Conservation (phyloP, 2,329 filamentous ascomycete genomes). For the Arthroderma uncinatum region DNA sequence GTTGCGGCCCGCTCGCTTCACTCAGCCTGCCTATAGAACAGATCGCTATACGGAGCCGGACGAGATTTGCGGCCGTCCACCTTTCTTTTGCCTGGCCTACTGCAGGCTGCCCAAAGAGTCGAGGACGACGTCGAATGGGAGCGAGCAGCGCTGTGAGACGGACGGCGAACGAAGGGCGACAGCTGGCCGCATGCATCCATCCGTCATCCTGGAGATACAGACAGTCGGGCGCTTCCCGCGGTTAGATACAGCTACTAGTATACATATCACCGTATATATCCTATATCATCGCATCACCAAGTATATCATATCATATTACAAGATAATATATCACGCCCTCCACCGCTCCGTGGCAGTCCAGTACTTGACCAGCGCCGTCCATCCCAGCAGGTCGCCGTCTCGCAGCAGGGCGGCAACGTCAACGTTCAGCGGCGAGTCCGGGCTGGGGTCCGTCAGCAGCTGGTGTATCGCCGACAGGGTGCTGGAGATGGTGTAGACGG, state of each 20-base stretch:
- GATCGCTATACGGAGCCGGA: neutral
- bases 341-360: conserved; percentile 39
- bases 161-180: neutral
- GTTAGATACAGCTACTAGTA: no score
- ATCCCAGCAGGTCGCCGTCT: conserved; percentile 35
- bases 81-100: neutral
- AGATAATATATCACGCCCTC: no score
- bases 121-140: no score
- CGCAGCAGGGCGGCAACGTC: conserved; percentile 38
- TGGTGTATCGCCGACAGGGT: conserved; percentile 39
- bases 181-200: no score
- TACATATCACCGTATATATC: no score
- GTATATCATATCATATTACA: no score
- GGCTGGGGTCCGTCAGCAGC: conserved; percentile 35
- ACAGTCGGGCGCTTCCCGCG: no score
- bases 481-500: conserved; percentile 62
- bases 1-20: neutral
- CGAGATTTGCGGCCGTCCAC: neutral
- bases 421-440: conserved; percentile 40
- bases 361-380: conserved; percentile 38
- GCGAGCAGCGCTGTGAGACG: no score
- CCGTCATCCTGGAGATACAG: no score
- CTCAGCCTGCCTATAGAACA: neutral
- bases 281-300: no score
- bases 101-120: no score